Evolutionary conservation across 2,329 filamentous ascomycete species (phyloP).

Genomic region (Clonostachys sp.): DNA sequence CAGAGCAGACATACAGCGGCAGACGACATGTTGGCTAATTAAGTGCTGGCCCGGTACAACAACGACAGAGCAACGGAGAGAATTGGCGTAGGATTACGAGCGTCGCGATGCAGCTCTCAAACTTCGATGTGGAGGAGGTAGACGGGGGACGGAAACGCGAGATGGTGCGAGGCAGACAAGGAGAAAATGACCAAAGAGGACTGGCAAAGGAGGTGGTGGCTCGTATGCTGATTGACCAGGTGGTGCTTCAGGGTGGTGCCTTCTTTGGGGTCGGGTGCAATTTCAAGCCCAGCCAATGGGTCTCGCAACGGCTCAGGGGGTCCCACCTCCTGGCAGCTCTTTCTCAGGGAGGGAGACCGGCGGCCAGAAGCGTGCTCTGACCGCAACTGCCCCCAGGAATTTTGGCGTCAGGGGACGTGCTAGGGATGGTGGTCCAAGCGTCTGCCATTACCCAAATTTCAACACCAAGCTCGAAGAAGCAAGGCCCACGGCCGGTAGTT

Average conservation of each 20-base stretch:
- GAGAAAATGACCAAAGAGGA: constrained; percentile 5
- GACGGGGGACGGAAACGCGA: background rate
- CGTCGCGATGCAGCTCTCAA: too few relatives aligned
- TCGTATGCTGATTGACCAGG: background rate
- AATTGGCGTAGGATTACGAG: too few relatives aligned
- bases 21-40: constrained; percentile 19
- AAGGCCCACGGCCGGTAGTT: constrained; percentile 3
- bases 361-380: background rate
- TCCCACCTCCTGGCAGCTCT: too few relatives aligned
- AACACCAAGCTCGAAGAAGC: constrained; percentile 3
- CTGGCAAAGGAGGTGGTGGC: constrained; percentile 3
- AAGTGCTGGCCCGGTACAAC: too few relatives aligned
- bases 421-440: constrained; percentile 1
- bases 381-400: background rate
- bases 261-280: constrained; percentile 14
- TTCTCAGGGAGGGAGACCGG: background rate
- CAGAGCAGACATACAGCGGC: constrained; percentile 19
- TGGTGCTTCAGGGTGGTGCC: background rate
- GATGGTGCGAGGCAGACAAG: constrained; percentile 4
- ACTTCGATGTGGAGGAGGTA: background rate
- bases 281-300: constrained; percentile 24
- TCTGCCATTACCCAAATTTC: background rate
- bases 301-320: constrained; percentile 19
- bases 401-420: background rate
- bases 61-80: too few relatives aligned